Evolutionary conservation across 176 grass and related monocot species (phyloP), one percentile per base, ranked within the genome.

Genomic region (Eragrostis nindensis): DNA sequence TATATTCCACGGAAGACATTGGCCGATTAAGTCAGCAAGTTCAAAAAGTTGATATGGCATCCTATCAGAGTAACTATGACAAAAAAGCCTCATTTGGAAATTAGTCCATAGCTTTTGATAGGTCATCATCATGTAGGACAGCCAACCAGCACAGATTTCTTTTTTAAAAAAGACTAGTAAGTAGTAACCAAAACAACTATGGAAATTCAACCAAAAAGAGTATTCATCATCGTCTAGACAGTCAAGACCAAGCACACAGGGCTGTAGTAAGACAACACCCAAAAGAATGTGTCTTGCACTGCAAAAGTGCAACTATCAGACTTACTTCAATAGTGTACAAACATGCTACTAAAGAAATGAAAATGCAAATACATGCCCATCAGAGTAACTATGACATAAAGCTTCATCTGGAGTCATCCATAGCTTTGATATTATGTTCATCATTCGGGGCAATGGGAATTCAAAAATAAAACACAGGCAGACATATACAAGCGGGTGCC

Each of bases 11-110:
- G 3, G 30, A 36, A 68, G 5, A 13, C 13, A 29, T 10, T 0
- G 4, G 6, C 14, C 2, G 12, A 47, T 69, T 26, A 39, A 70
- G 14, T 5, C 13, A 70, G 24, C 29, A 25, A 11, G 2, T 46
- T 45, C 2, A 7, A 56, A 82, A 47, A 11, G n/a, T 40, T 73
- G n/a, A 6, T 22, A 66, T 55, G 40, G 67, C 59, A 56, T 17
- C 74, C 80, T 78, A 88, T 88, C 86, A 83, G 74, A 88, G 92
- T 90, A 94, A 94, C 92, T 94, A 94, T 94, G 87, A 94, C 92
- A 87, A 71, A 82, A 85, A 71, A 79, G 89, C 78, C 68, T 87
- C 89, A 87, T 47, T 63, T 94, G 92, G 92, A 94, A 73, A 71
- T 64, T 14, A 66, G 80, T 85, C 89, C 92, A 89, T 92, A 80